phyloP scores from a whole-genome alignment of 2,329 filamentous ascomycete species.

The Fusarium sp. region DNA sequence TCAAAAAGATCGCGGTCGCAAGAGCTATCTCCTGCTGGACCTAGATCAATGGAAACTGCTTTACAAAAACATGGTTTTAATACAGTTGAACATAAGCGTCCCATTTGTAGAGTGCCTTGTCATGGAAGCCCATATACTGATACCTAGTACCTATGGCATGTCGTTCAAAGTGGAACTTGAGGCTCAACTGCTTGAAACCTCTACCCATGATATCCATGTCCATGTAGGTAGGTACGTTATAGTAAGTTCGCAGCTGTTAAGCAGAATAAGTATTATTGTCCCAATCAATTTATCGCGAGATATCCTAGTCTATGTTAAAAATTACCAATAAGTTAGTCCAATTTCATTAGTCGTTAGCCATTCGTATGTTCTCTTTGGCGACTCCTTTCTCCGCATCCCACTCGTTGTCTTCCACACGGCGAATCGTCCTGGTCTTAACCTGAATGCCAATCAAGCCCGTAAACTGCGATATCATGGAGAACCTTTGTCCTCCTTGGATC shows the following conservation, averaged over 20 bases:
- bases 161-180: background rate
- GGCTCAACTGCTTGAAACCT: background rate
- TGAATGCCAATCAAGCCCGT: conserved; percentile 39
- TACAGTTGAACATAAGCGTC: background rate
- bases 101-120: background rate
- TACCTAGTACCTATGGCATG: background rate
- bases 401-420: conserved; percentile 17
- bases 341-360: conserved; percentile 21
- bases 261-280: background rate
- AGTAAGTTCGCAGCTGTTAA: background rate
- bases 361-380: conserved; percentile 5
- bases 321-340: background rate
- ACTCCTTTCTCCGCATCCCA: conserved; percentile 28
- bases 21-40: background rate
- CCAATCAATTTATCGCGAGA: background rate
- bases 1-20: background rate
- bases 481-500: conserved; percentile 44
- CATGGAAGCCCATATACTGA: background rate
- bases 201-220: background rate
- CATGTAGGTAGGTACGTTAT: background rate
- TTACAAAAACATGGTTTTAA: background rate
- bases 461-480: conserved; percentile 41
- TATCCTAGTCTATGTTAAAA: background rate
- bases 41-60: background rate
- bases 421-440: conserved; percentile 41